phyloP scores from a whole-genome alignment of 345 rosid genomes.

The Aquilaria sinensis region DNA sequence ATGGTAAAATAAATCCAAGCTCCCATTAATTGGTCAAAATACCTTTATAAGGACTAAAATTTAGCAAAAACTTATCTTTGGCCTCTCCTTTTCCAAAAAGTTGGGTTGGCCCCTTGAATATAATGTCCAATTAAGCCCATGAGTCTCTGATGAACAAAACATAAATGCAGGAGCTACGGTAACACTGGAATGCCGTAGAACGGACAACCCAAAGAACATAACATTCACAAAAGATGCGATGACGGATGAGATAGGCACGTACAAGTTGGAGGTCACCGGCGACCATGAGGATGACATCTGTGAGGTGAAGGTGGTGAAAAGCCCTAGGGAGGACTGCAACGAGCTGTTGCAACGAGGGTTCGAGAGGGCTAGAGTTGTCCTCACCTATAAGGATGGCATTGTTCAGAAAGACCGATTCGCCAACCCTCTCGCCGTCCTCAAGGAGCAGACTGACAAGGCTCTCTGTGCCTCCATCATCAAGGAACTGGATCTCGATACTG shows the following conservation, averaged over 20 bases:
- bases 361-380: slow-evolving; percentile 14
- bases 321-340: slow-evolving; percentile 17
- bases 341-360: slow-evolving; percentile 1
- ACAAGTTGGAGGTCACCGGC: slow-evolving; percentile 17
- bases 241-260: slow-evolving; percentile 18
- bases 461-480: slow-evolving; percentile 17
- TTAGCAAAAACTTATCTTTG: too few species aligned
- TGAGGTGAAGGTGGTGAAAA: slow-evolving; percentile 14
- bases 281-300: slow-evolving; percentile 34
- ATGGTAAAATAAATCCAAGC: too few species aligned
- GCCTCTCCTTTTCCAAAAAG: too few species aligned
- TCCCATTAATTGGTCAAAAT: too few species aligned
- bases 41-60: too few species aligned
- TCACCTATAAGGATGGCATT: slow-evolving; percentile 19
- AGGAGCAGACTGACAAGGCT: slow-evolving; percentile 9
- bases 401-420: slow-evolving; percentile 7
- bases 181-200: slow-evolving; percentile 20
- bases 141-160: too few species aligned
- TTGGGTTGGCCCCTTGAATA: too few species aligned
- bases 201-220: neutral
- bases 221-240: slow-evolving; percentile 10
- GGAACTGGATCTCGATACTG: slow-evolving; percentile 10
- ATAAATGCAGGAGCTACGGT: slow-evolving; percentile 25
- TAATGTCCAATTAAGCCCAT: too few species aligned
- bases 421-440: slow-evolving; percentile 27